These are phyloP conservation scores for Suillus luteus DNA, from an alignment of 768 basidiomycete species.

Conservation along the genomic window DNA sequence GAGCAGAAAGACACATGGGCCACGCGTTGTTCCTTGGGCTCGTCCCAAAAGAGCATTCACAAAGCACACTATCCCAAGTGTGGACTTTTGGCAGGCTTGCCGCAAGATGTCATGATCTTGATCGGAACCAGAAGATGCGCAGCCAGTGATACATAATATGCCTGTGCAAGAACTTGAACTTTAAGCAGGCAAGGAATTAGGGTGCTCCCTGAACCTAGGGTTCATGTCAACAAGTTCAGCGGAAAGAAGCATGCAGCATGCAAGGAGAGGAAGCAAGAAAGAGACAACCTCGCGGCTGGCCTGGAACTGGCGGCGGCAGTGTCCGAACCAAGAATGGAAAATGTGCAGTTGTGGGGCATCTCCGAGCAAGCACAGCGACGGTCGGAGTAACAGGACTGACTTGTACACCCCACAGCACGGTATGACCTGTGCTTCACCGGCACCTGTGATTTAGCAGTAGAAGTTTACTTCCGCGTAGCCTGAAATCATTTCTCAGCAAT, in stretches of 20 bases:
- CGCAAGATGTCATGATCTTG: conserved; percentile 10
- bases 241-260: conserved; percentile 18
- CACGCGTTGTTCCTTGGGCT: background rate
- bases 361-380: conserved; percentile 6
- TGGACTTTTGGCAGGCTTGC: background rate
- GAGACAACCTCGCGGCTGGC: conserved; percentile 1
- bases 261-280: conserved; percentile 9
- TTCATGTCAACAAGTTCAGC: conserved; percentile 7
- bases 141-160: conserved; percentile 33
- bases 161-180: conserved; percentile 22
- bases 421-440: background rate
- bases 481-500: conserved; percentile 28
- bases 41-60: background rate
- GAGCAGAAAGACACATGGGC: conserved; percentile 1
- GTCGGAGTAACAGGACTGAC: conserved; percentile 11
- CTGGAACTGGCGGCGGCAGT: conserved; percentile 23
- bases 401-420: background rate
- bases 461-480: conserved; percentile 11
- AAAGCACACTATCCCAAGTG: background rate
- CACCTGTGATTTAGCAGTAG: conserved; percentile 4
- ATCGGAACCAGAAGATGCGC: conserved; percentile 12
- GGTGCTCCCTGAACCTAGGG: conserved; percentile 33
- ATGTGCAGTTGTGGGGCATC: background rate
- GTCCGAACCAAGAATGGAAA: conserved; percentile 25
- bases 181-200: conserved; percentile 22